Evolutionary conservation across 257 asterid genomes (phyloP), one percentile per base, ranked within the genome.

Genomic region (Galeopsis tetrahit): DNA sequence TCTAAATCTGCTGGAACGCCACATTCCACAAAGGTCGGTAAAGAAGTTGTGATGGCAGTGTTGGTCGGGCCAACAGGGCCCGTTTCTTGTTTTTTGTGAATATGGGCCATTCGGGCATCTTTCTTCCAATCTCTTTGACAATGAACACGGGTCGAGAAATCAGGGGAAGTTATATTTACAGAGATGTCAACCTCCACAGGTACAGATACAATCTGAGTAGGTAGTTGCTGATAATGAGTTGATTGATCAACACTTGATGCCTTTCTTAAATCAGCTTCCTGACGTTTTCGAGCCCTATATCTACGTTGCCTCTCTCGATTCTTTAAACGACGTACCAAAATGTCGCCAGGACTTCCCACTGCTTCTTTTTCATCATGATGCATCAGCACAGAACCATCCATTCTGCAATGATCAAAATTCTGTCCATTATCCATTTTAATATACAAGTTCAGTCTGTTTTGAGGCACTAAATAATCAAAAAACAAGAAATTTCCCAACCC

Each of bases 261-360:
- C 78, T 78, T 85, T 49, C 59, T 81, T 60, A 75, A 72, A 76
- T 86, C 89, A 40, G 89, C 86, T 81, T 86, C 86, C 48, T 85
- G 89, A 38, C 97, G 93, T 80, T 93, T 93, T 49, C 97, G 83
- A 75, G 94, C 98, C 79, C 98, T 89, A 66, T 93, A 93, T 70
- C 97, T 83, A 56, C 96, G 96, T 62, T 93, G 97, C 74, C 98
- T 82, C 70, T 93, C 98, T 56, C 97, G 86, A 69, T 89, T 93
- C 81, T 93, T 93, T 64, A 93, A 63, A 57, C 98, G 94, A 35
- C 93, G 95, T 17, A 73, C 86, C 85, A 82, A 81, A 52, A 76
- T 14, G 17, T 89, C 98, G 52, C 84, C 85, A 43, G 76, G 77
- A 68, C 68, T 81, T 57, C 69, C 32, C 48, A 57, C 72, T 36